phyloP scores from a whole-genome alignment of 345 rosid genomes.

The Salix purpurea region DNA sequence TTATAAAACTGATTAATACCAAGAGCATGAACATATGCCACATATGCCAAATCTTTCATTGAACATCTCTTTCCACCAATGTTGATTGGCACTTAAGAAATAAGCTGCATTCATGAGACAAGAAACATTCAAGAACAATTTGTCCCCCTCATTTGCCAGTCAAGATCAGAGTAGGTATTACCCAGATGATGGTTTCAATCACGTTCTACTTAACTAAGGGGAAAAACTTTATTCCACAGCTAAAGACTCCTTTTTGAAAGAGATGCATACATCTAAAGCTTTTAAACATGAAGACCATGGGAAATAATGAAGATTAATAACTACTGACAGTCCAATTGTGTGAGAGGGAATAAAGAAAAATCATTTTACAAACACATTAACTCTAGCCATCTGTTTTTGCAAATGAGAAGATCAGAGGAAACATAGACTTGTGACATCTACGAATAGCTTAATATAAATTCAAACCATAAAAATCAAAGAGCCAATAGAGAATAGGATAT shows the following conservation, averaged over 20 bases:
- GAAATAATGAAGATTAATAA: neutral
- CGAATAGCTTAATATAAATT: neutral
- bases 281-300: neutral
- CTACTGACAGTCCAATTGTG: neutral
- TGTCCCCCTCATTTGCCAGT: slow-evolving; percentile 40
- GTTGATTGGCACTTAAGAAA: slow-evolving; percentile 76
- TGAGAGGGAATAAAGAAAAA: neutral
- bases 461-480: neutral
- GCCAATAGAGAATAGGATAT: neutral
- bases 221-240: slow-evolving; percentile 1
- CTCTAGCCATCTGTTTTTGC: neutral
- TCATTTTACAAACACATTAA: neutral
- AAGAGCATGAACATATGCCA: slow-evolving; percentile 86
- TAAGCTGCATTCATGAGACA: slow-evolving; percentile 96
- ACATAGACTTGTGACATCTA: neutral
- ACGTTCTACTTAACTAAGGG: slow-evolving; percentile 9
- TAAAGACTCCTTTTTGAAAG: neutral
- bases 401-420: neutral
- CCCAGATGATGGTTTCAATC: slow-evolving; percentile 16
- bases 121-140: slow-evolving; percentile 70
- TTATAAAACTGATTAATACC: slow-evolving; percentile 99
- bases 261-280: neutral
- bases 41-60: slow-evolving; percentile 87
- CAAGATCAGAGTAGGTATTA: slow-evolving; percentile 35
- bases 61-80: slow-evolving; percentile 92